Percentiles rank a stretch among this genome's conserved stretches.
Conservation (phyloP, 164 flowering plant species). For the Litsea cubeba region DNA sequence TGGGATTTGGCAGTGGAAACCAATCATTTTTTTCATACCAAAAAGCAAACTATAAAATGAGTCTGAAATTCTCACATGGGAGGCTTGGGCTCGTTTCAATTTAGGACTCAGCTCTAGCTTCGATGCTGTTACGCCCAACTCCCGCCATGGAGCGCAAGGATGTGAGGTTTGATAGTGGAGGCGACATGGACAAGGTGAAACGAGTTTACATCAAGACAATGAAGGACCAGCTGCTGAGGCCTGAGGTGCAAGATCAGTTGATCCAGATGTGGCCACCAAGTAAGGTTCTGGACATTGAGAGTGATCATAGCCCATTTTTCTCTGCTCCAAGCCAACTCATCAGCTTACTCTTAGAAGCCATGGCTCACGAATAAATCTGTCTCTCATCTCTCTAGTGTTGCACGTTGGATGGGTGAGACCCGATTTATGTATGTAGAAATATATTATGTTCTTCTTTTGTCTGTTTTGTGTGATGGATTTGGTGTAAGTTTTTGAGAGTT, state of each 20-base stretch:
- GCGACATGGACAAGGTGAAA: slow-evolving; percentile 27
- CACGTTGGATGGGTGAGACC: too few species aligned
- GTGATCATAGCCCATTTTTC: slow-evolving; percentile 84
- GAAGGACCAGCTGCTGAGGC: slow-evolving; percentile 47
- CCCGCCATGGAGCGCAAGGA: background rate
- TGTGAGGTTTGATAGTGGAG: slow-evolving; percentile 22
- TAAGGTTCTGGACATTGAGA: slow-evolving; percentile 46
- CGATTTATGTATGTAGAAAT: too few species aligned
- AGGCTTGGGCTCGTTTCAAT: background rate
- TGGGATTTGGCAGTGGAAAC: too few species aligned
- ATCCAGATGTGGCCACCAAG: slow-evolving; percentile 69
- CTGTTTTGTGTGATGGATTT: too few species aligned
- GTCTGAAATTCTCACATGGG: background rate
- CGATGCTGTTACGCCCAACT: background rate
- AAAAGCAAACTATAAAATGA: too few species aligned
- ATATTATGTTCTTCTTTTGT: too few species aligned
- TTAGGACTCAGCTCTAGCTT: background rate
- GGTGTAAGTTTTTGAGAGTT: too few species aligned
- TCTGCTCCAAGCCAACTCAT: slow-evolving; percentile 55
- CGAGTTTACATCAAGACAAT: slow-evolving; percentile 61
- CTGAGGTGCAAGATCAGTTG: slow-evolving; percentile 64
- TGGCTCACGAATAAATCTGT: background rate
- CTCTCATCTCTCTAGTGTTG: too few species aligned
- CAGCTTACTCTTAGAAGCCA: slow-evolving; percentile 51
- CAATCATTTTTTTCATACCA: too few species aligned